phyloP scores from a whole-genome alignment of 768 basidiomycete species.

The Crucibulum laeve region DNA sequence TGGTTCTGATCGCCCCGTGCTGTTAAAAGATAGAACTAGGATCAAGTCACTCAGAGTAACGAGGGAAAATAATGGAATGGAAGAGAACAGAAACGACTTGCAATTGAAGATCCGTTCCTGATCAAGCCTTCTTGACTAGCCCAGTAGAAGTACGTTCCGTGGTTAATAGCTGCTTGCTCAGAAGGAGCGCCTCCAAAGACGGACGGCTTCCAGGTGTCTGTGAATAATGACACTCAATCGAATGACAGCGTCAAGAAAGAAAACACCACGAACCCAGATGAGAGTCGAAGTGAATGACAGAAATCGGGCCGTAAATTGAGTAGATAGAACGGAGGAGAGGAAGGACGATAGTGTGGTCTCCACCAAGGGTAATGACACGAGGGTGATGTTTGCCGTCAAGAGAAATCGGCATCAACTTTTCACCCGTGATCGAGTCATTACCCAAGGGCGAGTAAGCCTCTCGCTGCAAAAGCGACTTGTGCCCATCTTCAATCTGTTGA shows the following conservation, averaged over 20 bases:
- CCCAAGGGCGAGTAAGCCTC: constrained; percentile 57
- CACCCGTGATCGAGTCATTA: constrained; percentile 57
- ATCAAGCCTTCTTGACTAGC: constrained; percentile 82
- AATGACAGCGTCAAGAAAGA: constrained; percentile 10
- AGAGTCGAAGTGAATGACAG: constrained; percentile 85
- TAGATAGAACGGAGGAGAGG: constrained; percentile 63
- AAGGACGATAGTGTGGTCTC: constrained; percentile 82
- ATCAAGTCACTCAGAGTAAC: constrained; percentile 47
- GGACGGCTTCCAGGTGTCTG: constrained; percentile 72
- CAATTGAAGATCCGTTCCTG: constrained; percentile 73
- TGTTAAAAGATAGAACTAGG: constrained; percentile 63
- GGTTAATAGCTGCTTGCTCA: constrained; percentile 71
- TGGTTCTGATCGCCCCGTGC: constrained; percentile 87
- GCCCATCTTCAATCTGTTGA: constrained; percentile 69
- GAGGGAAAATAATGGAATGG: constrained; percentile 12
- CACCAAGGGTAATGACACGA: constrained; percentile 77
- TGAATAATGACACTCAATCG: neutral
- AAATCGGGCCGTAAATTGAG: constrained; percentile 74
- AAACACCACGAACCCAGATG: constrained; percentile 42
- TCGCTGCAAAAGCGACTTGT: constrained; percentile 66
- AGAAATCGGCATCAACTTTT: constrained; percentile 53
- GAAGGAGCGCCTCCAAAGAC: constrained; percentile 75
- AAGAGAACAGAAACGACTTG: constrained; percentile 50
- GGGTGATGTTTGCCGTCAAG: constrained; percentile 74
- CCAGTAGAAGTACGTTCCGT: constrained; percentile 91